Evolutionary conservation across 1,284 basidiomycete genomes (phyloP).

Genomic region (Marasmius tenuissimus): DNA sequence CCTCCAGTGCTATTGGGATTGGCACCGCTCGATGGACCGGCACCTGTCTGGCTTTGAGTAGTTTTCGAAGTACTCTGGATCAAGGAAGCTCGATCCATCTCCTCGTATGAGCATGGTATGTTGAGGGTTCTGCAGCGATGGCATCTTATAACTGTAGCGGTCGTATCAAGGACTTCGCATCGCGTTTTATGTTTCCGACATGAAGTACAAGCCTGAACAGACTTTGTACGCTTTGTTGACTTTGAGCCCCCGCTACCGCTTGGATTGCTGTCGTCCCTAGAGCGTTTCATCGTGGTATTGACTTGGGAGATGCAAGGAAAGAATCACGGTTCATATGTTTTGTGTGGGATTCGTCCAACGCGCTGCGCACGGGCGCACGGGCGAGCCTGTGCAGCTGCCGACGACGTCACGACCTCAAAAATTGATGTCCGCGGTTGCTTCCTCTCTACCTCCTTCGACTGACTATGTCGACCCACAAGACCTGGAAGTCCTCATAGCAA

Average conservation of each 20-base stretch:
- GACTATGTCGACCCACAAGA: conserved; percentile 28
- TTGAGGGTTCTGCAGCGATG: conserved; percentile 42
- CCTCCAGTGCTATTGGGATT: not conserved
- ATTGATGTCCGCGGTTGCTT: not conserved
- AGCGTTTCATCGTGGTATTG: not conserved
- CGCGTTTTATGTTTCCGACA: conserved; percentile 45
- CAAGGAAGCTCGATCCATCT: conserved; percentile 16
- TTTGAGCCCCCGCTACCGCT: not conserved
- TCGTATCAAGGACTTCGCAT: conserved; percentile 40
- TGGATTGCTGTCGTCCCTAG: not conserved
- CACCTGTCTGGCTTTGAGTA: not conserved
- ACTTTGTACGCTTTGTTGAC: conserved; percentile 32
- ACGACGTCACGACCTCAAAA: not conserved
- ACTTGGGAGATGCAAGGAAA: conserved; percentile 1
- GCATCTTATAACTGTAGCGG: conserved; percentile 29
- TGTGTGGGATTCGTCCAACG: no score
- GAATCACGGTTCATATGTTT: not conserved
- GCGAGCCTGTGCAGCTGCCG: no score
- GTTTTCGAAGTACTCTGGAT: not conserved
- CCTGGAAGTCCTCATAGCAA: conserved; percentile 45
- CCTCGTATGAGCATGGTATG: conserved; percentile 39
- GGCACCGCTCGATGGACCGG: not conserved
- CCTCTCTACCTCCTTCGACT: not conserved
- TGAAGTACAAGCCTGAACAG: conserved; percentile 38
- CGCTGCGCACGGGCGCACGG: no score